Conservation (phyloP, 1,284 basidiomycete genomes). For the Puccinia novopanici region DNA sequence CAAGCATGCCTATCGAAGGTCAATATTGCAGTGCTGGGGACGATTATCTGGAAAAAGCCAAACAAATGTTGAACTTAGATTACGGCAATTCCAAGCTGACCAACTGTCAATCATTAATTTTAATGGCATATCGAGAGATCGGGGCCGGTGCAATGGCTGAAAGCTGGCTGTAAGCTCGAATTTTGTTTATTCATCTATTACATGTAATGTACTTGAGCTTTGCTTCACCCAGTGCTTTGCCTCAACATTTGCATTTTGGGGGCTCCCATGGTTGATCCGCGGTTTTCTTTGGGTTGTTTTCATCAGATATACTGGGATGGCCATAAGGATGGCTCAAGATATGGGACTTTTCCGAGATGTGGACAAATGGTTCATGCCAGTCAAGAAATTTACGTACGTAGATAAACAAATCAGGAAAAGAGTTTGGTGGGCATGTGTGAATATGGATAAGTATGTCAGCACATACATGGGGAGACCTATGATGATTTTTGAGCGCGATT, state of each 20-base stretch:
- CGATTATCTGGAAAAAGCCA: constrained; percentile 70
- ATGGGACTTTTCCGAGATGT: constrained; percentile 78
- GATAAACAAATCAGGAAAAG: constrained; percentile 74
- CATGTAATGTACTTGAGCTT: not conserved
- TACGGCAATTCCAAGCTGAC: constrained; percentile 70
- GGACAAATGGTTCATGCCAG: constrained; percentile 69
- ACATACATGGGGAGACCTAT: constrained; percentile 77
- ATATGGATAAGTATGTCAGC: constrained; percentile 70
- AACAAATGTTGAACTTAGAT: constrained; percentile 68
- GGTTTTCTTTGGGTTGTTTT: not conserved
- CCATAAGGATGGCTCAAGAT: constrained; percentile 72
- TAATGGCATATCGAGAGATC: constrained; percentile 78
- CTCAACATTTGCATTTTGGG: constrained; percentile 59
- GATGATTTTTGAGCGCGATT: constrained; percentile 76
- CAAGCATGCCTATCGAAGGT: constrained; percentile 62
- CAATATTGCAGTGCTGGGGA: constrained; percentile 80
- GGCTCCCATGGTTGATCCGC: not conserved
- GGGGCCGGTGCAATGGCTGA: constrained; percentile 83
- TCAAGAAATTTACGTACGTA: constrained; percentile 67
- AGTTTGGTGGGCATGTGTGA: constrained; percentile 77
- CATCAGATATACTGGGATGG: constrained; percentile 52
- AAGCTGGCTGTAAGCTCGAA: constrained; percentile 76
- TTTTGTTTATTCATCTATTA: constrained; percentile 52
- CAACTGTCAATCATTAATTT: constrained; percentile 74
- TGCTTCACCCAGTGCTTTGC: no score